Conservation (phyloP, 2,329 filamentous ascomycete species). For the Dactylellina sp. region DNA sequence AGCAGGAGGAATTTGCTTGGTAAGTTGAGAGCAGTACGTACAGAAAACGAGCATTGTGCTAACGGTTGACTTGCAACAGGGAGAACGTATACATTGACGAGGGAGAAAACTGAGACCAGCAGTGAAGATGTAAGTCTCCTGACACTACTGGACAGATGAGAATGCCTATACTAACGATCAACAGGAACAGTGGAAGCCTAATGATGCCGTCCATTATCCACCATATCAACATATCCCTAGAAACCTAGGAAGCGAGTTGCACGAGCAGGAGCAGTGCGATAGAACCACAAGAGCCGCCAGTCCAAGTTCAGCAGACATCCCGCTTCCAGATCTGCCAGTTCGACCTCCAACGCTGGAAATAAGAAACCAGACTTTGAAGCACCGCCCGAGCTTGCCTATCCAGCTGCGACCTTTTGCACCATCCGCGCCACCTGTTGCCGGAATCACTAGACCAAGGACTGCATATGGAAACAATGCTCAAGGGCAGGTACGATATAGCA, state of each 20-base stretch:
- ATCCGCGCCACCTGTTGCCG: conserved; percentile 16
- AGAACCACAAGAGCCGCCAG: conserved; percentile 42
- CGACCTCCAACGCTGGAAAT: conserved; percentile 44
- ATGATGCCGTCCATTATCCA: conserved; percentile 44
- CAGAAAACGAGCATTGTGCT: not conserved
- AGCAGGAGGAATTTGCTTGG: conserved; percentile 37
- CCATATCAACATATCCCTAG: conserved; percentile 52
- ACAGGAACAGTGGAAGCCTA: conserved; percentile 45
- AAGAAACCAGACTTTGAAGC: conserved; percentile 29
- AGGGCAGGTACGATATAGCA: conserved; percentile 25
- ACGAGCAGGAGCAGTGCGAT: conserved; percentile 14
- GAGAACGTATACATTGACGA: conserved; percentile 16
- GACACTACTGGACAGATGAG: no score
- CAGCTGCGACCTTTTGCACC: conserved; percentile 20
- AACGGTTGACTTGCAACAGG: not conserved
- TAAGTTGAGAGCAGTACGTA: conserved; percentile 2
- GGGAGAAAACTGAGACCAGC: conserved; percentile 18
- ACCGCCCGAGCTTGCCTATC: conserved; percentile 49
- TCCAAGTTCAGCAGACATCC: conserved; percentile 47
- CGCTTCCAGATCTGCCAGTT: conserved; percentile 47
- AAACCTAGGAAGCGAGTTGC: conserved; percentile 27
- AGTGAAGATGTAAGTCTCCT: conserved; percentile 41
- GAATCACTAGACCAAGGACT: conserved; percentile 36
- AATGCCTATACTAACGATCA: not conserved
- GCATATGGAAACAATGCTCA: conserved; percentile 33